Conservation (phyloP, 2,329 filamentous ascomycete species). For the Tolypocladium tropicale region DNA sequence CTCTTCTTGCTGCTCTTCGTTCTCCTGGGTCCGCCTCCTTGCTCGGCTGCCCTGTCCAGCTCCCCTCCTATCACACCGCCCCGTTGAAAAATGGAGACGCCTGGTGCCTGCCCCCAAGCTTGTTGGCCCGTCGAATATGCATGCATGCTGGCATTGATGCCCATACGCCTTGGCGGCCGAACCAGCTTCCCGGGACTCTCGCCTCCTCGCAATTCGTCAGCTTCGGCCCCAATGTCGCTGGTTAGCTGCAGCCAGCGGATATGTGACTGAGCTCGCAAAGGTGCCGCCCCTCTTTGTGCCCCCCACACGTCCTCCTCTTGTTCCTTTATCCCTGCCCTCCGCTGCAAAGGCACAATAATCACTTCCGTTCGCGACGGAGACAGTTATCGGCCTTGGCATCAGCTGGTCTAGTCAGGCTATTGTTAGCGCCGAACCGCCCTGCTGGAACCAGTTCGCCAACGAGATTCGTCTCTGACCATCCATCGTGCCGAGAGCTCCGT, state of each 20-base stretch:
- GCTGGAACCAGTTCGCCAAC: neutral
- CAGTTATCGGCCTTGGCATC: neutral
- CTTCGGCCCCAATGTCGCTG: neutral
- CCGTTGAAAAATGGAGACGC: neutral
- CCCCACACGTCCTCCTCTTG: no score
- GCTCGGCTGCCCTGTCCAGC: neutral
- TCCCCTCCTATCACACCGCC: neutral
- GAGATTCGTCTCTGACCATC: neutral
- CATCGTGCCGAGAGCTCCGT: neutral
- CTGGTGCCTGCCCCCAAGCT: neutral
- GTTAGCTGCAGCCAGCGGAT: neutral
- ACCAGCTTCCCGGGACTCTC: neutral
- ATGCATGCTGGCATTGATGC: neutral
- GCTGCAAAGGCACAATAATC: neutral
- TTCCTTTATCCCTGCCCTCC: neutral
- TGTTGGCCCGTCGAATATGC: neutral
- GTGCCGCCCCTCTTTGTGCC: neutral
- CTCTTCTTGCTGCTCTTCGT: neutral
- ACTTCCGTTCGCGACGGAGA: neutral
- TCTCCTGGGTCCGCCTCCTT: neutral
- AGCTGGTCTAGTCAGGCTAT: neutral
- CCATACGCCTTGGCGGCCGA: neutral
- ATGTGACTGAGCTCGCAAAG: neutral
- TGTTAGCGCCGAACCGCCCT: constrained; percentile 4
- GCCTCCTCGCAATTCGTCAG: neutral